Evolutionary conservation across 2,329 filamentous ascomycete species (phyloP), one percentile per base, ranked within the genome.

Genomic region (Sporothrix phasma): DNA sequence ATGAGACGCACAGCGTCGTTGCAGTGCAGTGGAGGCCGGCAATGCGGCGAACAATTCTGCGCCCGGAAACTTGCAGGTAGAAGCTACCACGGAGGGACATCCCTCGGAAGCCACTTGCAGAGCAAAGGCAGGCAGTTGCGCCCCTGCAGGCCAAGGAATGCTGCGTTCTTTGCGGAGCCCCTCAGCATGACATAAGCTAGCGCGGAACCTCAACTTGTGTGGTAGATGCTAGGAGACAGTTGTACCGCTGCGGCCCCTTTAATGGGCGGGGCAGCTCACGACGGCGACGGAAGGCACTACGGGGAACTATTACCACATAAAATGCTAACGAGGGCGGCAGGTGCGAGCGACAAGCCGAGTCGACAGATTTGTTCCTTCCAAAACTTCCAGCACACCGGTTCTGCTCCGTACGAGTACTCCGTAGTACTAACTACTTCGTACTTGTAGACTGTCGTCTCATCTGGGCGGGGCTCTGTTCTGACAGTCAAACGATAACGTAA

Each of bases 261-360:
- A 43, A 51, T 31, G 17, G 43, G 62, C 45, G 62, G 62, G 53
- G 53, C 54, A 41, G 24, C 6, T 47, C 29, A 22, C 22, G 10
- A 22, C 51, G n/a, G 31, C 31, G 26, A n/a, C 41, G 24, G 53
- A 51, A 56, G 53, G 39, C 51, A 49, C 59, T 41, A 43, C 61
- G 24, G 70, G 69, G 72, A 72, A 67, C 71, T 71, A 80, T 80
- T 80, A 80, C 77, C 75, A 79, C 77, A 80, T 78, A 72, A 74
- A 78, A 79, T 77, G 54, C 47, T 41, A 51, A 43, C 34, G 49
- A 31, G 51, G 51, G 39, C 63, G 37, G 63, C 47, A 61, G 29
- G 41, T 41, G 41, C 37, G 31, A 56, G 49, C 49, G 17, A 54
- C 31, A n/a, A 24, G 47, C 62, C 19, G 34, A 54, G 51, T 41